These are phyloP conservation scores for Salvia sclarea DNA, from an alignment of 305 asterid species.

Conservation along the genomic window DNA sequence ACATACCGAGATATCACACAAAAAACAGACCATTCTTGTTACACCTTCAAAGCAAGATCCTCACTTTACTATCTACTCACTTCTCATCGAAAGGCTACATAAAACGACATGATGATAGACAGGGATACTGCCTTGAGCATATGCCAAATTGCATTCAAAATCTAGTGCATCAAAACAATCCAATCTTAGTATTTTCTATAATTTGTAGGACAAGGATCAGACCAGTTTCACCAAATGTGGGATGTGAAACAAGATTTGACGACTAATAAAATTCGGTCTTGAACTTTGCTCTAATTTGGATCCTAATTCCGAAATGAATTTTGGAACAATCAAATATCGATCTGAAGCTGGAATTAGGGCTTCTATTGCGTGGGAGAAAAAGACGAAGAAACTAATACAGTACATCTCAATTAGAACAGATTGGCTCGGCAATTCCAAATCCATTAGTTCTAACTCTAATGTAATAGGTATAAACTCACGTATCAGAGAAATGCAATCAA, in stretches of 20 bases:
- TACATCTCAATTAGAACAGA: background rate
- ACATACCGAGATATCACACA: background rate
- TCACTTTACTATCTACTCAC: background rate
- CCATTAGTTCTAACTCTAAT: background rate
- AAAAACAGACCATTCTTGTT: background rate
- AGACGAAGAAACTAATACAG: no score
- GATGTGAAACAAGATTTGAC: background rate
- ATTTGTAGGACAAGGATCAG: background rate
- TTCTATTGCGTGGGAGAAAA: background rate
- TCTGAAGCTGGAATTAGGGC: background rate
- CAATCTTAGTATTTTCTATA: background rate
- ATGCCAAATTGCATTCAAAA: background rate
- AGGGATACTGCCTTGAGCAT: background rate
- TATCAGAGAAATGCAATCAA: background rate
- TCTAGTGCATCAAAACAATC: background rate
- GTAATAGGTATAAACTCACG: background rate
- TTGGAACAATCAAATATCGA: background rate
- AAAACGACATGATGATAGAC: background rate
- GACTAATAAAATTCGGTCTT: background rate
- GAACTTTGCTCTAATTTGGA: background rate
- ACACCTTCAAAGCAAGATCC: background rate
- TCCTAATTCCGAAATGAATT: background rate
- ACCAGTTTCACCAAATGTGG: background rate
- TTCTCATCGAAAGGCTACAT: background rate
- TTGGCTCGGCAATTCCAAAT: slow-evolving; percentile 5